Percentiles rank a stretch among this genome's conserved stretches.
These are phyloP conservation scores for Acorus gramineus DNA, from an alignment of 106 monocot species.

Conservation along the genomic window DNA sequence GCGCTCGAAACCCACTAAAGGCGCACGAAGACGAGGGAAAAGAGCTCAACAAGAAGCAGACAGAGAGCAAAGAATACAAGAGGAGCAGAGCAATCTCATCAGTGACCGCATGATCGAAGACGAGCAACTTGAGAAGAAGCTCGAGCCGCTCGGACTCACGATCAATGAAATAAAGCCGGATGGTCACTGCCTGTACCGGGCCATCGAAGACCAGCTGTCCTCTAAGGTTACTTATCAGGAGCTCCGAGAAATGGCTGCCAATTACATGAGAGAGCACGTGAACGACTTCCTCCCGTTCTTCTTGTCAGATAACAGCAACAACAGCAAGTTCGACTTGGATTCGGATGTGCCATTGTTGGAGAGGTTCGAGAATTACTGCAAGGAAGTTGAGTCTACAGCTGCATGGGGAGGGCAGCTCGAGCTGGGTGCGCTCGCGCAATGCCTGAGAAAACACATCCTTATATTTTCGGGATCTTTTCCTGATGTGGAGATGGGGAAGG, in stretches of 20 bases:
- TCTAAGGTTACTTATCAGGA: no score
- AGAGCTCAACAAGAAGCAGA: no score
- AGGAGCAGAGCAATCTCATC: slow-evolving; percentile 24
- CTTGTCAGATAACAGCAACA: no score
- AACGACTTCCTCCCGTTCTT: no score
- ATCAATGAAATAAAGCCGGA: slow-evolving; percentile 71
- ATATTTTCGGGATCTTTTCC: slow-evolving; percentile 67
- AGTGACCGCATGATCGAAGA: slow-evolving; percentile 3
- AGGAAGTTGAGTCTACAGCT: slow-evolving; percentile 50
- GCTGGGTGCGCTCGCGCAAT: slow-evolving; percentile 58
- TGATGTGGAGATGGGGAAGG: slow-evolving; percentile 78
- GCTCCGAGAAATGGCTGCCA: neutral
- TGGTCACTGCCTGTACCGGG: slow-evolving; percentile 5
- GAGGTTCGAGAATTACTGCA: slow-evolving; percentile 48
- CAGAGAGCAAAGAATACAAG: no score
- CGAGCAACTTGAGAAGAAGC: no score
- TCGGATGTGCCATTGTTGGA: slow-evolving; percentile 14
- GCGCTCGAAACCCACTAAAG: neutral
- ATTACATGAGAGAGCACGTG: no score
- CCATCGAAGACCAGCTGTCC: no score
- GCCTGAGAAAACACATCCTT: slow-evolving; percentile 50
- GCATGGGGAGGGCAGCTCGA: slow-evolving; percentile 76
- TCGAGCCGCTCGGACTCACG: slow-evolving; percentile 7
- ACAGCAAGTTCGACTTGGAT: slow-evolving; percentile 22
- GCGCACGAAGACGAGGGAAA: no score